Conservation (phyloP, 2,329 filamentous ascomycete genomes). For the Aspergillus thermomutatus region DNA sequence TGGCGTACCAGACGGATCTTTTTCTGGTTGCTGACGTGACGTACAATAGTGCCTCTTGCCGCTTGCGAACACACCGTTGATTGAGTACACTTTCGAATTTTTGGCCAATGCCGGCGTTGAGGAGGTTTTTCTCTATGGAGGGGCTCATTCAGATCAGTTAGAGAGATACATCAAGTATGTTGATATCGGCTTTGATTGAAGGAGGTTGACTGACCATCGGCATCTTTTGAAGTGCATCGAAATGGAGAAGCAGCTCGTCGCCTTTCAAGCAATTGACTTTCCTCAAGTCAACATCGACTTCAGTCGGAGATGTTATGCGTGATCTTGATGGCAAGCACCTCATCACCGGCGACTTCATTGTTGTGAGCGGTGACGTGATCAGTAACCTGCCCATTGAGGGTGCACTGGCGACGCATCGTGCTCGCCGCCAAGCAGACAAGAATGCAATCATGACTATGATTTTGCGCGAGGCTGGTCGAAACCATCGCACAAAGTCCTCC, state of each 20-base stretch:
- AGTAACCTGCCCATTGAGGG: constrained; percentile 83
- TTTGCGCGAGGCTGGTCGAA: constrained; percentile 69
- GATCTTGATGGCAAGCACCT: constrained; percentile 84
- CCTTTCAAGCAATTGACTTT: constrained; percentile 80
- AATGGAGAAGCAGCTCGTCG: constrained; percentile 69
- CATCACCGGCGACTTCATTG: constrained; percentile 84
- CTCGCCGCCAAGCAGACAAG: constrained; percentile 76
- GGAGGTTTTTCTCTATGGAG: constrained; percentile 89
- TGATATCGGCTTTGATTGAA: not conserved
- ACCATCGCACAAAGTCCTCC: constrained; percentile 73
- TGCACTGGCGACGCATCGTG: constrained; percentile 74
- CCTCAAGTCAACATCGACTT: constrained; percentile 80
- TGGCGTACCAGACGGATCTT: not conserved
- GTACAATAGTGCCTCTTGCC: constrained; percentile 77
- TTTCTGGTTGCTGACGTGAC: not conserved
- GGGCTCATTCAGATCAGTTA: constrained; percentile 79
- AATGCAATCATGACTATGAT: constrained; percentile 98
- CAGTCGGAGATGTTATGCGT: constrained; percentile 89
- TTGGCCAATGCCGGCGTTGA: constrained; percentile 93
- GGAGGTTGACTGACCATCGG: constrained; percentile 3
- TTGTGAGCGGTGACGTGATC: constrained; percentile 89
- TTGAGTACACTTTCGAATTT: constrained; percentile 97
- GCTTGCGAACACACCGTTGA: constrained; percentile 87
- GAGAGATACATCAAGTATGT: constrained; percentile 74
- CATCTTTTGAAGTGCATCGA: constrained; percentile 55